These are phyloP conservation scores for Kurtzmaniella fragi DNA, from an alignment of 805 yeast species.

Conservation along the genomic window DNA sequence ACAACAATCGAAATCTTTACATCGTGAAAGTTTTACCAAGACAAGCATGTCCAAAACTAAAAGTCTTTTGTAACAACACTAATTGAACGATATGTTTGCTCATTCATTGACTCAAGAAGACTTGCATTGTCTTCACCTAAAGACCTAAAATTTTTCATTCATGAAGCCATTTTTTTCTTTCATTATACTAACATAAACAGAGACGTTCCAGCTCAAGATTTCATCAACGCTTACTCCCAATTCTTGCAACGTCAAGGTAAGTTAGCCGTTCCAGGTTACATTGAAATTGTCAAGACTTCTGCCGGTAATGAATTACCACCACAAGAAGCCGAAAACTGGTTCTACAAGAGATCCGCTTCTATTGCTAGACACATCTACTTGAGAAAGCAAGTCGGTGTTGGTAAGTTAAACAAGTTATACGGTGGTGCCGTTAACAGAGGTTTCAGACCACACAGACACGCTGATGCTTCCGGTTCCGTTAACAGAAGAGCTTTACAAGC, in stretches of 20 bases:
- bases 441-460: constrained; percentile 96
- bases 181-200: constrained; percentile 44
- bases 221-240: constrained; percentile 98
- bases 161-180: constrained; percentile 7
- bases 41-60: neutral
- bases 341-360: constrained; percentile 99
- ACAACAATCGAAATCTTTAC: neutral
- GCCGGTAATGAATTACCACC: constrained; percentile 99
- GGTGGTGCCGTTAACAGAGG: constrained; percentile 99
- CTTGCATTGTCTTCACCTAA: neutral
- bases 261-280: constrained; percentile 99
- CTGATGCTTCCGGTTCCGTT: constrained; percentile 97
- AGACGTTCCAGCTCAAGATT: constrained; percentile 99
- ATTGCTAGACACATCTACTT: constrained; percentile 99
- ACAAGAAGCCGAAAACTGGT: constrained; percentile 99
- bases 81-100: neutral
- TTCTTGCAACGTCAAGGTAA: constrained; percentile 99
- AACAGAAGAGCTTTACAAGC: constrained; percentile 99
- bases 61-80: neutral
- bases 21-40: too few relatives aligned
- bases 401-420: constrained; percentile 97
- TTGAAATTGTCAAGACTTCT: constrained; percentile 98
- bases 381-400: constrained; percentile 99
- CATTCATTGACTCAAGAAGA: neutral
- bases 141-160: neutral